These are phyloP conservation scores for Rubia peregrina DNA, from an alignment of 305 asterid genomes.

Conservation along the genomic window DNA sequence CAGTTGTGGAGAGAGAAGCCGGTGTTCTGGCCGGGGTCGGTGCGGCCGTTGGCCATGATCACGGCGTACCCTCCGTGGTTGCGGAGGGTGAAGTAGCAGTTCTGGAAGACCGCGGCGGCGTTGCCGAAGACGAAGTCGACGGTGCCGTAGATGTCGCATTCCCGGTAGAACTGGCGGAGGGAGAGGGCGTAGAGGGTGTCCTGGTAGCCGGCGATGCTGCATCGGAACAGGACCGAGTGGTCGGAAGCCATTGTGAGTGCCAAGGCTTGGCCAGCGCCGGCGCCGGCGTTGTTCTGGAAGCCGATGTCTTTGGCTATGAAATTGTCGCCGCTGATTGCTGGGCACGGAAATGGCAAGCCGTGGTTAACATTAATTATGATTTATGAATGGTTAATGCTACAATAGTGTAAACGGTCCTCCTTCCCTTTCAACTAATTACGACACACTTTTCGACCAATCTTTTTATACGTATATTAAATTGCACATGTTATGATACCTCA, in stretches of 20 bases:
- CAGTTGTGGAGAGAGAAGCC: slow-evolving; percentile 56
- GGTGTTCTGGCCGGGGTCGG: slow-evolving; percentile 63
- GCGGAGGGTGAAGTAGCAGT: slow-evolving; percentile 41
- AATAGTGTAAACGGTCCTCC: too few species aligned
- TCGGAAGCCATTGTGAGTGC: slow-evolving; percentile 59
- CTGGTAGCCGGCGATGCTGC: slow-evolving; percentile 65
- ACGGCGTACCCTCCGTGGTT: slow-evolving; percentile 34
- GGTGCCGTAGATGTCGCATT: slow-evolving; percentile 41
- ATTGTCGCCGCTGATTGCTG: slow-evolving; percentile 56
- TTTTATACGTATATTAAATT: too few species aligned
- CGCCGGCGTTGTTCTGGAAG: slow-evolving; percentile 70
- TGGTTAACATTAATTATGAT: neutral
- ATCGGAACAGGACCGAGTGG: slow-evolving; percentile 46
- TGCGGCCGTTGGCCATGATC: slow-evolving; percentile 35
- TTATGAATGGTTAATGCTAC: too few species aligned
- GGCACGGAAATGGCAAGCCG: neutral
- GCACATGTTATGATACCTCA: too few species aligned
- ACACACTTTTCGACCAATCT: too few species aligned
- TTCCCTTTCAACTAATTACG: too few species aligned
- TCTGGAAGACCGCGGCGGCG: slow-evolving; percentile 68
- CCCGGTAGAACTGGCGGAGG: slow-evolving; percentile 75
- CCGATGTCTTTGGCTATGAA: slow-evolving; percentile 75
- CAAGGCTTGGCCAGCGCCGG: slow-evolving; percentile 46
- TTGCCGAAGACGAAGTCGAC: slow-evolving; percentile 67
- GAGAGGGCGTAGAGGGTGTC: slow-evolving; percentile 63